Evolutionary conservation across 202 grass and related monocot genomes (phyloP), one percentile per base, ranked within the genome.

Genomic region (Miscanthus sacchariflorus): DNA sequence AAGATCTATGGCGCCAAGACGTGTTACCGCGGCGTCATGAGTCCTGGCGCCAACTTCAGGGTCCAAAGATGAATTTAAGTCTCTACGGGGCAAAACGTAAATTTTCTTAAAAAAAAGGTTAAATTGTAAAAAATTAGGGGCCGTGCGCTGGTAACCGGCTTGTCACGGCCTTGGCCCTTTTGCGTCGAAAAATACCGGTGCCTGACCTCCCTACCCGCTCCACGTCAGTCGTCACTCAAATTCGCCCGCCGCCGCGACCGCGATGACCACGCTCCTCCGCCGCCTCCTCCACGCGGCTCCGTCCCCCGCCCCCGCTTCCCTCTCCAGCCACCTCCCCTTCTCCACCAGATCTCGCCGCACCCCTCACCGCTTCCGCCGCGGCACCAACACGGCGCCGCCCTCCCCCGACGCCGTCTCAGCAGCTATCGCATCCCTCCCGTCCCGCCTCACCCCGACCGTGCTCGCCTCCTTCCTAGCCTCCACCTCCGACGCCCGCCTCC

Each of bases 351-450:
- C 90, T 40, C 77, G 82, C 3, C 87, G 87, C 73, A 82, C 89
- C 12, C 81, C 93, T 2, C 87, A 86, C 68, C 79, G 90, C 68
- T 91, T 85, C 84, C 85, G 84, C 35, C 86, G 85, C 33, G 84
- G 82, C 28, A 12, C 79, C 44, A 91, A 59, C n/a, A 75, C 84
- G 9, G 12, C 72, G n/a, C 68, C 81, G 38, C 87, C 81, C 12
- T 78, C 93, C 12, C 74, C 92, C 1, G 85, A 90, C 23, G 77
- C 91, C 78, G 61, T 98, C 81, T 92, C 92, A 35, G 87, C 80
- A 23, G 91, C 92, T 25, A 71, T 95, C 84, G 90, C 91, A 39
- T 82, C 85, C 83, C 94, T 99, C 36, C 94, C 94, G 1, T 56
- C 94, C 67, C 96, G 91, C 80, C 92, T 96, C 84, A 89, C 88